Percentiles rank a stretch among this genome's conserved stretches.
Conservation (phyloP, 2,329 filamentous ascomycete genomes). For the Cercospora beticola region DNA sequence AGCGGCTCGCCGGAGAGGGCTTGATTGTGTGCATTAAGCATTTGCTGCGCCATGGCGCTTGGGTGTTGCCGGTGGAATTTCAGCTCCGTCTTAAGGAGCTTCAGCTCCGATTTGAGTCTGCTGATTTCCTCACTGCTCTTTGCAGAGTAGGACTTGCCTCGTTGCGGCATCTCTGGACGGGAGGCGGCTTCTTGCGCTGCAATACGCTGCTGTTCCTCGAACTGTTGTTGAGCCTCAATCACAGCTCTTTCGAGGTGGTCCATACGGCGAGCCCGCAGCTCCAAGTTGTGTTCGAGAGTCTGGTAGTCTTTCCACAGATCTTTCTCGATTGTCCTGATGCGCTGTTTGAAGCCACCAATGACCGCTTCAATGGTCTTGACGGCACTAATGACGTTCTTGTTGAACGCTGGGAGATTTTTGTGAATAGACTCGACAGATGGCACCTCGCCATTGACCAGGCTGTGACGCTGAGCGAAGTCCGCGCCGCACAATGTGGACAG, state of each 20-base stretch:
- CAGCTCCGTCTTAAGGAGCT: slow-evolving; percentile 60
- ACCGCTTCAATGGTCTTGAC: slow-evolving; percentile 84
- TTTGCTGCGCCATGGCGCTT: slow-evolving; percentile 36
- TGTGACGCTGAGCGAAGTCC: slow-evolving; percentile 89
- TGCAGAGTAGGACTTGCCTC: slow-evolving; percentile 37
- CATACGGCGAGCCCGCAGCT: slow-evolving; percentile 76
- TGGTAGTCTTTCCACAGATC: slow-evolving; percentile 92
- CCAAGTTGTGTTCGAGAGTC: slow-evolving; percentile 75
- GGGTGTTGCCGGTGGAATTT: slow-evolving; percentile 60
- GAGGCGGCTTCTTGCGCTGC: slow-evolving; percentile 25
- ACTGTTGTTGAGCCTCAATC: slow-evolving; percentile 55
- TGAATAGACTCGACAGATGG: slow-evolving; percentile 83
- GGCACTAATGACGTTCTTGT: slow-evolving; percentile 81
- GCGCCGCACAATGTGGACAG: slow-evolving; percentile 81
- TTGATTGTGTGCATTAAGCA: slow-evolving; percentile 34
- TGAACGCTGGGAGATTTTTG: slow-evolving; percentile 82
- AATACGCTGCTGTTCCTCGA: slow-evolving; percentile 19
- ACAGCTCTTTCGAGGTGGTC: slow-evolving; percentile 82
- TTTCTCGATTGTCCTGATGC: slow-evolving; percentile 81
- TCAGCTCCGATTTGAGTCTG: slow-evolving; percentile 61
- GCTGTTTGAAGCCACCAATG: slow-evolving; percentile 72
- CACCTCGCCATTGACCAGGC: slow-evolving; percentile 81
- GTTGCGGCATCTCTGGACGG: slow-evolving; percentile 38
- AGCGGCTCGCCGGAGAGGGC: slow-evolving; percentile 19
- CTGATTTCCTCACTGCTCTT: slow-evolving; percentile 55